Evolutionary conservation across 257 asterid species (phyloP).

Genomic region (Gentiana straminea): DNA sequence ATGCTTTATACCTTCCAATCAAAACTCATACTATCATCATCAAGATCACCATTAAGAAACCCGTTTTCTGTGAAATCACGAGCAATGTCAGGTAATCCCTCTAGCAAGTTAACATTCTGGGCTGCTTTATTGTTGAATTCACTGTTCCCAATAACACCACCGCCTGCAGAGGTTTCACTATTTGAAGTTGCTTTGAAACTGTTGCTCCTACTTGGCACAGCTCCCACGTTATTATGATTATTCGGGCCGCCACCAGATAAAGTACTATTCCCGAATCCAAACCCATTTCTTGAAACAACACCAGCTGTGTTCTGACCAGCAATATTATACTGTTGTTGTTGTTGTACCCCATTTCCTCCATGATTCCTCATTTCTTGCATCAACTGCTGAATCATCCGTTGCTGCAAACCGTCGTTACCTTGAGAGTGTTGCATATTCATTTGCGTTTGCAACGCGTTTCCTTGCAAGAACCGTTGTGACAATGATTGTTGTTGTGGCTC

Average conservation of each 20-base stretch:
- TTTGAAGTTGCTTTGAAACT: conserved; percentile 47
- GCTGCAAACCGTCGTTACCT: conserved; percentile 55
- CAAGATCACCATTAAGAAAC: conserved; percentile 62
- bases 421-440: conserved; percentile 32
- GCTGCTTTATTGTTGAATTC: conserved; percentile 46
- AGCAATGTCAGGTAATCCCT: conserved; percentile 45
- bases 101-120: conserved; percentile 42
- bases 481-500: conserved; percentile 21
- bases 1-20: conserved; percentile 68
- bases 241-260: conserved; percentile 20
- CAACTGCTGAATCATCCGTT: conserved; percentile 67
- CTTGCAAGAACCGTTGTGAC: conserved; percentile 24
- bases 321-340: conserved; percentile 1
- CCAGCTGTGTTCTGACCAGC: conserved; percentile 36
- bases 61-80: conserved; percentile 61
- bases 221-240: conserved; percentile 26
- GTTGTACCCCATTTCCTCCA: conserved; percentile 1
- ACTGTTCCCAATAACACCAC: conserved; percentile 11
- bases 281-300: conserved; percentile 26
- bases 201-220: conserved; percentile 49
- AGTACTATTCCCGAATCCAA: conserved; percentile 26
- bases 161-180: conserved; percentile 38
- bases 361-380: conserved; percentile 52
- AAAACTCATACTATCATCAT: conserved; percentile 61
- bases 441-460: conserved; percentile 31